These are phyloP conservation scores for Colletotrichum coccodes DNA, from an alignment of 2,329 filamentous ascomycete species.

Conservation along the genomic window DNA sequence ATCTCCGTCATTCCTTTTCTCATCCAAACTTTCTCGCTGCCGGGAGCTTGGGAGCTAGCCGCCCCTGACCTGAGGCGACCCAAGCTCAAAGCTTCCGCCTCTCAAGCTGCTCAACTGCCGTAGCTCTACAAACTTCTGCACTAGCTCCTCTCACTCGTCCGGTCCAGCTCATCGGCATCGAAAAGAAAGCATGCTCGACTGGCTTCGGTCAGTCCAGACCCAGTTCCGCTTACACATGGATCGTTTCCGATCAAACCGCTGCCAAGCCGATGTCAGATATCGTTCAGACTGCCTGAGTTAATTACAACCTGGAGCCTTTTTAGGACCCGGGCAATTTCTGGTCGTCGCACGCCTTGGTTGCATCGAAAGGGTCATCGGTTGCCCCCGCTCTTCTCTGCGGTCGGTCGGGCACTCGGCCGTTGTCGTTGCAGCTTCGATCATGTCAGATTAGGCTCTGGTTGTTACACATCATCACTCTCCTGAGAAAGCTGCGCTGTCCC, in stretches of 20 bases:
- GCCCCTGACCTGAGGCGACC: slow-evolving; percentile 4
- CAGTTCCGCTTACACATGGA: background rate
- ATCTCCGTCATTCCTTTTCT: background rate
- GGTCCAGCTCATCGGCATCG: background rate
- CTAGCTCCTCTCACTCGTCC: background rate
- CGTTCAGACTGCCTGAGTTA: background rate
- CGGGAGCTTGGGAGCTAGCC: slow-evolving; percentile 14
- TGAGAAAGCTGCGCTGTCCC: too few relatives aligned
- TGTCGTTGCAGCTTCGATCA: too few relatives aligned
- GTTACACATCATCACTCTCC: too few relatives aligned
- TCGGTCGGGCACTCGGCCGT: too few relatives aligned
- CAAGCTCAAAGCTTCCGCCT: background rate
- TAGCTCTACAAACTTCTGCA: background rate
- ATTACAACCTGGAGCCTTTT: background rate
- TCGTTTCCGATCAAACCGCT: background rate
- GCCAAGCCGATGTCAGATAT: background rate
- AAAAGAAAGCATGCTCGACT: background rate
- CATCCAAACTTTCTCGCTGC: slow-evolving; percentile 13
- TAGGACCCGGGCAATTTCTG: background rate
- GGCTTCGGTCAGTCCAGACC: background rate
- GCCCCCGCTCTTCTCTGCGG: background rate
- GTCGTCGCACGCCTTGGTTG: background rate
- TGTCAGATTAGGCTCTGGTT: too few relatives aligned
- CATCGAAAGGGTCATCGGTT: background rate
- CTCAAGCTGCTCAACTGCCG: background rate